Percentiles rank a stretch among this genome's conserved stretches.
phyloP scores from a whole-genome alignment of 2,329 filamentous ascomycete genomes.

The Exutisphaerella laricina region DNA sequence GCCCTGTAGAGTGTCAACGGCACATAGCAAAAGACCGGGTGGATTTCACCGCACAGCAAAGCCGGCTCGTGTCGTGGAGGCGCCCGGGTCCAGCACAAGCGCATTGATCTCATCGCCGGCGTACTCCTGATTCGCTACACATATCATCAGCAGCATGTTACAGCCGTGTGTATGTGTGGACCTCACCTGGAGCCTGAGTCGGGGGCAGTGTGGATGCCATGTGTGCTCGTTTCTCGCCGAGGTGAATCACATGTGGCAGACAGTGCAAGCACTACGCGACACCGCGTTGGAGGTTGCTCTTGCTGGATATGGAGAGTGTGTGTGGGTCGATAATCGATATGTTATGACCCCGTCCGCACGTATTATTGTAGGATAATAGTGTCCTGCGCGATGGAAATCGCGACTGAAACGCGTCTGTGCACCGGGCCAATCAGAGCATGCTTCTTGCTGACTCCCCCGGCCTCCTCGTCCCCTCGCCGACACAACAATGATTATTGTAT shows the following conservation, averaged over 20 bases:
- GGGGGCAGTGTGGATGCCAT: conserved; percentile 26
- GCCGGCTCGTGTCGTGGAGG: conserved; percentile 82
- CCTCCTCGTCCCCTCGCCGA: too few species aligned
- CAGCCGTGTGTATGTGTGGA: not conserved
- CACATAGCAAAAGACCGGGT: not conserved
- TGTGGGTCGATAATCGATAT: too few species aligned
- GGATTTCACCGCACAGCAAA: conserved; percentile 57
- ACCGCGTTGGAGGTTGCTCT: too few species aligned
- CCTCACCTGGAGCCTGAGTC: conserved; percentile 35
- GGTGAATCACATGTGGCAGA: too few species aligned
- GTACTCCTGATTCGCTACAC: conserved; percentile 35
- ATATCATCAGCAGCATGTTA: not conserved
- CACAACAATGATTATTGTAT: too few species aligned
- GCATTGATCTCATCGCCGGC: conserved; percentile 90
- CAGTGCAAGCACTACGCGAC: too few species aligned
- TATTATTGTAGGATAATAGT: too few species aligned
- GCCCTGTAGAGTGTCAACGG: conserved; percentile 43
- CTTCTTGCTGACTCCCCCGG: conserved; percentile 1
- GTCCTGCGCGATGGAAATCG: conserved; percentile 1
- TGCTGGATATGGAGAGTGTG: too few species aligned
- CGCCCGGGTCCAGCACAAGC: conserved; percentile 92
- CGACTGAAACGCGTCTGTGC: conserved; percentile 2
- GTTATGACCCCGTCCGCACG: too few species aligned
- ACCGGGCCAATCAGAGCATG: not conserved
- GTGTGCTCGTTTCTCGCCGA: too few species aligned